phyloP scores from a whole-genome alignment of 495 filamentous ascomycete species.

The Penicillium salamii region DNA sequence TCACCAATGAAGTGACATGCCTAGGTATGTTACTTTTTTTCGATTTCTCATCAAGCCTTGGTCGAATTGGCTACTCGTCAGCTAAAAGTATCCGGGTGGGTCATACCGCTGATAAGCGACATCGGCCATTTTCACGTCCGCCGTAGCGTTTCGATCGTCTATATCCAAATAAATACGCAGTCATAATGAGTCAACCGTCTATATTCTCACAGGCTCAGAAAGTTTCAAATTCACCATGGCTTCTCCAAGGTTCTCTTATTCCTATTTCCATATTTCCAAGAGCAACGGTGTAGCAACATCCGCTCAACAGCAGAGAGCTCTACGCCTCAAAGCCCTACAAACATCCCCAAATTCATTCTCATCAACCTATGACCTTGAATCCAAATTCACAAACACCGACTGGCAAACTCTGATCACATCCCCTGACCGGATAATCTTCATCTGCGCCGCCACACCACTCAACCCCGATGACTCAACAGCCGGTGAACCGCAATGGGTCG shows the following conservation, averaged over 20 bases:
- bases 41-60: not conserved
- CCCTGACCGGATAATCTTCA: constrained; percentile 21
- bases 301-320: constrained; percentile 24
- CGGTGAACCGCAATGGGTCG: constrained; percentile 27
- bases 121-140: constrained; percentile 10
- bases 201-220: too few relatives aligned
- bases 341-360: constrained; percentile 29
- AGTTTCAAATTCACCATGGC: constrained; percentile 8
- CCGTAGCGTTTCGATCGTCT: not conserved
- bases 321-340: constrained; percentile 21
- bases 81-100: not conserved
- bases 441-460: constrained; percentile 27
- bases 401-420: constrained; percentile 24
- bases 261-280: constrained; percentile 20
- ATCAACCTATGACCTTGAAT: constrained; percentile 33
- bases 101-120: not conserved
- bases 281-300: constrained; percentile 10
- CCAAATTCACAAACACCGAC: constrained; percentile 21
- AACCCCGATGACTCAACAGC: constrained; percentile 1
- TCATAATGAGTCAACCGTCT: not conserved
- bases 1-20: not conserved
- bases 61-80: not conserved
- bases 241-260: constrained; percentile 8
- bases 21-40: not conserved
- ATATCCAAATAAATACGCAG: not conserved